Conservation (phyloP, 169 alveolate species). For the Pseudocohnilembus persalinus region DNA sequence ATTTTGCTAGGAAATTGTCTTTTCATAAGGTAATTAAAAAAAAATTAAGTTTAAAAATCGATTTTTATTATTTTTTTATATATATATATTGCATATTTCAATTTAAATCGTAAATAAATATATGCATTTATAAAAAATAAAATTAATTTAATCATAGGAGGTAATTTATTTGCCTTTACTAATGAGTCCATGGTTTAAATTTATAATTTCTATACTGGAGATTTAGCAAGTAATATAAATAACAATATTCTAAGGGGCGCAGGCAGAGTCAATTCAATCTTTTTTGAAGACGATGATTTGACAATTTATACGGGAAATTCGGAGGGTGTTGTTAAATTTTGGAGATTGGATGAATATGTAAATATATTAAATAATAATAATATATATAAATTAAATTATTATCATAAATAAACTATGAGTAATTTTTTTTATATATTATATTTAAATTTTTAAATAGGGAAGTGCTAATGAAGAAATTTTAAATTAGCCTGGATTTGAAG, state of each 20-base stretch:
- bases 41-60: too few species aligned
- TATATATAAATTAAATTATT: too few species aligned
- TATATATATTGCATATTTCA: too few species aligned
- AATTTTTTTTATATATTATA: too few species aligned
- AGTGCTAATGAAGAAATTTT: neutral
- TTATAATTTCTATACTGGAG: constrained; percentile 89
- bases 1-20: constrained; percentile 87
- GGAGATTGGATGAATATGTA: constrained; percentile 65
- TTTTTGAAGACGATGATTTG: constrained; percentile 91
- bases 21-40: constrained; percentile 75
- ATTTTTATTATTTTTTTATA: too few species aligned
- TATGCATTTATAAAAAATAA: too few species aligned
- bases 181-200: constrained; percentile 86
- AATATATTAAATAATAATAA: neutral
- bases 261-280: constrained; percentile 85
- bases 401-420: too few species aligned
- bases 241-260: constrained; percentile 54
- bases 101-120: too few species aligned
- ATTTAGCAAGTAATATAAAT: constrained; percentile 68
- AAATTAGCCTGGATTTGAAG: neutral
- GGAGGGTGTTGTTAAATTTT: constrained; percentile 88
- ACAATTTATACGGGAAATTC: constrained; percentile 87
- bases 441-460: neutral
- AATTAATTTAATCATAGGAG: constrained; percentile 37
- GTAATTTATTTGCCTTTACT: constrained; percentile 91